Base-by-base conservation (phyloP, 176 grass and related monocot genomes). In the Raddia guianensis region DNA sequence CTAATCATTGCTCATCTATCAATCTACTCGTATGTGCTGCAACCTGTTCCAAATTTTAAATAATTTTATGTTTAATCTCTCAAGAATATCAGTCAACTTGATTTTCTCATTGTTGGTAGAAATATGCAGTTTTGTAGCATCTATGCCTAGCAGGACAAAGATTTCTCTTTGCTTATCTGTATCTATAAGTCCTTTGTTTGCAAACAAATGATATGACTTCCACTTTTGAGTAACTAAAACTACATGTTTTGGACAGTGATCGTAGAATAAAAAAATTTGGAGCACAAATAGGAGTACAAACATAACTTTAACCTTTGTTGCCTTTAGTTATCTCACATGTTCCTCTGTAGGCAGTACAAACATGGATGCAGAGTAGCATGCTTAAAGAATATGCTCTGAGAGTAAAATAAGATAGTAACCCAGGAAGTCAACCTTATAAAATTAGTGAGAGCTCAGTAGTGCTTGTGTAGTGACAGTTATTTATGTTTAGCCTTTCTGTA, bases 301-400 rank as follows among this genome's bases (percentile, higher is more conserved):
- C 43, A 71, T 47, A 62, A 52, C 13, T 14, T 61, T 61, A 34
- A 82, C 7, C 48, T 73, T 33, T 16, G 37, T 13, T 82, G 44
- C 18, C 51, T 52, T 63, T 18, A 52, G 18, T 82, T 2, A 20
- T 14, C 18, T 73, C 56, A 40, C 60, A 54, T 55, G 34, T 55
- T 67, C 54, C 51, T 8, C 62, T 79, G 11, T 40, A 53, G 47
- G 10, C 8, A 32, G 13, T 59, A 16, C 32, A 63, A 73, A 53
- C 66, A 60, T 19, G 43, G 55, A 63, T 43, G n/a, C 9, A 13
- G 34, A 63, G 46, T 20, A 42, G 16, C 57, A 18, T 15, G 32
- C 43, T 63, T 61, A 20, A 50, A 63, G 79, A 82, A 52, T 82
- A 73, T 73, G 16, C 11, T 46, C 55, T 82, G 80, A 14, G 42